Base-by-base conservation (phyloP, 352 stramenopile genomes). In the Phytophthora tentaculata region DNA sequence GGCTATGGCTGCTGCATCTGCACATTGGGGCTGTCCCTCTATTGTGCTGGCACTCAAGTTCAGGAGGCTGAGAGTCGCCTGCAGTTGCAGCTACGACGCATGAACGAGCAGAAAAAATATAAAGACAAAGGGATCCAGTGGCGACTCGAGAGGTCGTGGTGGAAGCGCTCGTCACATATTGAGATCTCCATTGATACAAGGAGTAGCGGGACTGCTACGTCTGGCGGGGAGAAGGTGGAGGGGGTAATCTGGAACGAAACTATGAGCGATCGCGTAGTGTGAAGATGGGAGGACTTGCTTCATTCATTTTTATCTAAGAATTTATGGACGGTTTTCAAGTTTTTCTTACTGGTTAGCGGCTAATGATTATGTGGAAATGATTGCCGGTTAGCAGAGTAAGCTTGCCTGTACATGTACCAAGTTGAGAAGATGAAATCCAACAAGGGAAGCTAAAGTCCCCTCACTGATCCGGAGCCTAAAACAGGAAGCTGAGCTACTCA, bases 1-100 rank as follows among this genome's bases (percentile, higher is more conserved):
- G 84, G 78, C 14, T 94, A 93, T 68, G 84, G 84, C 28, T 96
- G 88, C 71, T 96, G 88, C 66, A 50, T 94, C 23, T 96, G 88
- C 71, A 94, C 88, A 28, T 64, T 91, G 17, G 88, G 88, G 0
- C 63, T 94, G 19, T 94, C 86, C 12, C 81, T 96, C 44, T 96
- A 96, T 64, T 94, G 88, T 28, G 88, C 88, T 28, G 77, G 78
- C 20, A 70, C 77, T 10, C 88, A 96, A 64, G 86, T 96, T 28
- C 73, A 75, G 23, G 88, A 96, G 50, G 86, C 88, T 8, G 85
- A 94, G 61, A 69, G 56, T 54, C 82, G 86, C 39, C 62, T 90
- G 48, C 64, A 82, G 35, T 59, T 93, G 29, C 88, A 96, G 56
- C 70, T 96, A 47, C 75, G 73, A 24, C 86, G 84, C 5, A 69